Conservation (phyloP, 2,329 filamentous ascomycete species). For the Boeremia lycopersici region DNA sequence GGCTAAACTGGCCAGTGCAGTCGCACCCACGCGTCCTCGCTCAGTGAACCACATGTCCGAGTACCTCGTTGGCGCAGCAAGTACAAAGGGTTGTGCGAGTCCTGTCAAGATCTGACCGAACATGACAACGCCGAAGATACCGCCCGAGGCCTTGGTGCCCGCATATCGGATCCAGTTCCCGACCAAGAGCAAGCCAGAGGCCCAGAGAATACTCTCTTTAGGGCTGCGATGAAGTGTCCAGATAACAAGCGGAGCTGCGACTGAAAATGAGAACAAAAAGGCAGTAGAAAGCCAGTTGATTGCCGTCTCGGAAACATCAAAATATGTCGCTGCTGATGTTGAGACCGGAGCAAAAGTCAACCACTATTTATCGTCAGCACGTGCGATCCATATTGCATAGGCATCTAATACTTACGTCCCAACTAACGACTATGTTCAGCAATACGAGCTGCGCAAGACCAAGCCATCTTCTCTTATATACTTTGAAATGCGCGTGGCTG, state of each 20-base stretch:
- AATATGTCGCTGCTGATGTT: conserved; percentile 74
- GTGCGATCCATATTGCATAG: neutral
- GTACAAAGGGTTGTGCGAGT: conserved; percentile 87
- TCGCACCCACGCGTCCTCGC: conserved; percentile 81
- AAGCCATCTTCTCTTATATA: conserved; percentile 89
- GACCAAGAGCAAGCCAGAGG: conserved; percentile 73
- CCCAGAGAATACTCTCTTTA: conserved; percentile 74
- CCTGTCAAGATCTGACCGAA: conserved; percentile 91
- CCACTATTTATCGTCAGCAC: conserved; percentile 65
- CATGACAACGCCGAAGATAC: conserved; percentile 78
- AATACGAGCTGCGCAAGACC: conserved; percentile 82
- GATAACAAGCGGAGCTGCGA: conserved; percentile 71
- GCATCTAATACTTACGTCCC: conserved; percentile 75
- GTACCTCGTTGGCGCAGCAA: conserved; percentile 87
- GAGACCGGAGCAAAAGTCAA: conserved; percentile 88
- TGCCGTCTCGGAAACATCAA: conserved; percentile 71
- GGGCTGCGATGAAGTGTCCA: conserved; percentile 81
- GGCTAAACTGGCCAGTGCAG: conserved; percentile 80
- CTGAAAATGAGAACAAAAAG: conserved; percentile 84
- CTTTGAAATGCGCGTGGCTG: conserved; percentile 48
- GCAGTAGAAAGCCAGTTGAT: conserved; percentile 94
- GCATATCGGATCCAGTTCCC: conserved; percentile 94
- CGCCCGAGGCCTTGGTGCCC: conserved; percentile 64
- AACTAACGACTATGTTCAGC: conserved; percentile 90
- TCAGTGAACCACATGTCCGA: conserved; percentile 95